Conservation (phyloP, 163 green algal species). For the Scenedesmus sp. region DNA sequence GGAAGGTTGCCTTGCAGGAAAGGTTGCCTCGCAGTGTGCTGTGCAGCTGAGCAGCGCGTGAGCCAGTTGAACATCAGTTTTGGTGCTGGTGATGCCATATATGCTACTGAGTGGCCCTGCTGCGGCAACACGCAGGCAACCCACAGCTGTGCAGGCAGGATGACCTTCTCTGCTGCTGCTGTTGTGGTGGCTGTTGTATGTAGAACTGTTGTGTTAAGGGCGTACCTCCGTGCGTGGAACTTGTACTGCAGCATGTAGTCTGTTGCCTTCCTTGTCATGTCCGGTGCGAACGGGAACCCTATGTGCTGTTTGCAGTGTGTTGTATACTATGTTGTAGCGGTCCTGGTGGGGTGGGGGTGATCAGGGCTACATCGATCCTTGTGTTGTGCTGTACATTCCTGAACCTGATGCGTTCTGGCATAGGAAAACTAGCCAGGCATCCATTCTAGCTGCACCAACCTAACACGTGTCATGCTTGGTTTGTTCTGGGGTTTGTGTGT, state of each 20-base stretch:
- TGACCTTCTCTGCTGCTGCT: not conserved
- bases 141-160: not conserved
- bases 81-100: not conserved
- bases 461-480: not conserved
- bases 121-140: not conserved
- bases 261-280: not conserved
- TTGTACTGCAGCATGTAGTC: not conserved
- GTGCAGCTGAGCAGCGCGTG: not conserved
- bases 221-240: not conserved
- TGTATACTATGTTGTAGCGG: not conserved
- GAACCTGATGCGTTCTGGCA: not conserved
- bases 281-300: not conserved
- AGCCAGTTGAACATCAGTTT: no score
- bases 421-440: not conserved
- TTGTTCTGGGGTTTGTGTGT: not conserved
- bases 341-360: not conserved
- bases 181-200: not conserved
- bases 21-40: not conserved
- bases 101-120: not conserved
- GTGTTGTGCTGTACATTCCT: not conserved
- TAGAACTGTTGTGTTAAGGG: not conserved
- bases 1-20: not conserved
- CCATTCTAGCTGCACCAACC: not conserved
- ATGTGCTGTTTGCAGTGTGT: not conserved
- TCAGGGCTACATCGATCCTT: not conserved